These are phyloP conservation scores for Dactylellina sp. DNA, from an alignment of 2,329 filamentous ascomycete genomes.

Conservation along the genomic window DNA sequence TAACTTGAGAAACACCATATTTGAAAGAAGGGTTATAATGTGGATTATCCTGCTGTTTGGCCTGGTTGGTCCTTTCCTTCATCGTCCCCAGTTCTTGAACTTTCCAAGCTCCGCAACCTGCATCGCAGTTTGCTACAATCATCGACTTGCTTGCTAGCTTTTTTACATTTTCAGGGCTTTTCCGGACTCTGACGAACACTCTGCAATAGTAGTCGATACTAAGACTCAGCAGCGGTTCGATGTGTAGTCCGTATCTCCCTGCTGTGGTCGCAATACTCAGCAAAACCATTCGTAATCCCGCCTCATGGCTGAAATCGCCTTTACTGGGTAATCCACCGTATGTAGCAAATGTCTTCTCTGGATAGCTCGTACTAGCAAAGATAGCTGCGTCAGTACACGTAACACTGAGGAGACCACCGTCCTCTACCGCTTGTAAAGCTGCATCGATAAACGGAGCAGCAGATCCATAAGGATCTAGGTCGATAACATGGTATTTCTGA, in stretches of 20 bases:
- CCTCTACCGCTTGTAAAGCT: conserved; percentile 81
- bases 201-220: conserved; percentile 97
- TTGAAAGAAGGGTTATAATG: conserved; percentile 73
- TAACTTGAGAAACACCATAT: conserved; percentile 77
- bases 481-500: conserved; percentile 87
- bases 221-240: conserved; percentile 90
- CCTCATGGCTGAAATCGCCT: conserved; percentile 87
- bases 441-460: conserved; percentile 92
- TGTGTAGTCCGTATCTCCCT: conserved; percentile 84
- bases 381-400: conserved; percentile 97
- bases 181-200: conserved; percentile 84
- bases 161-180: conserved; percentile 86
- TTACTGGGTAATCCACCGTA: conserved; percentile 92
- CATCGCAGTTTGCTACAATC: conserved; percentile 90
- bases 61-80: conserved; percentile 67
- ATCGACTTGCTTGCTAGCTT: conserved; percentile 91
- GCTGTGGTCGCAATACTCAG: conserved; percentile 83
- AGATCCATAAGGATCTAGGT: conserved; percentile 95
- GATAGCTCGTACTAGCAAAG: conserved; percentile 92
- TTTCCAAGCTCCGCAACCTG: conserved; percentile 90
- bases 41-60: conserved; percentile 62
- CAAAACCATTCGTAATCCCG: conserved; percentile 84
- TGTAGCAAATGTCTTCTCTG: conserved; percentile 92
- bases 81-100: conserved; percentile 82
- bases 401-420: conserved; percentile 90